These are phyloP conservation scores for Pyricularia sp. DNA, from an alignment of 2,329 filamentous ascomycete genomes.

Conservation along the genomic window DNA sequence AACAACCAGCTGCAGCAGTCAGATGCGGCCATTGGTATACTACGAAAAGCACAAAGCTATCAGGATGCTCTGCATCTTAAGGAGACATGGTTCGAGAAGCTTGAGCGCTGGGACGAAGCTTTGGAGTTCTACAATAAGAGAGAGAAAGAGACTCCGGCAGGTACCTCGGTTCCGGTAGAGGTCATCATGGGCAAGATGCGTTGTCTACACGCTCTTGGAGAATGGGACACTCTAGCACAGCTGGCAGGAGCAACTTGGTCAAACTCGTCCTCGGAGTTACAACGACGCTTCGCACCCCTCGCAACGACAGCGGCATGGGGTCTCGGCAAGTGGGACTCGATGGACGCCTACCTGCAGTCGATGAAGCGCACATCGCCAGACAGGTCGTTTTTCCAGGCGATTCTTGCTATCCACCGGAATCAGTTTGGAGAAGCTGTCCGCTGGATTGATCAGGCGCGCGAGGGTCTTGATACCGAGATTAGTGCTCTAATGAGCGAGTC, in stretches of 20 bases:
- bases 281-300: constrained; percentile 82
- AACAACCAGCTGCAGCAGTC: constrained; percentile 99
- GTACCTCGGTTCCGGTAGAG: constrained; percentile 63
- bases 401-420: constrained; percentile 88
- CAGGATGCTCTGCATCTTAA: constrained; percentile 87
- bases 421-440: constrained; percentile 85
- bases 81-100: constrained; percentile 98
- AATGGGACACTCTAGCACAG: constrained; percentile 89
- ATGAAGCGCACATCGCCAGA: constrained; percentile 94
- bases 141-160: constrained; percentile 56
- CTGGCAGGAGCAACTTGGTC: constrained; percentile 91
- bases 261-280: constrained; percentile 77
- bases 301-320: constrained; percentile 96
- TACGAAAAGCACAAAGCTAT: constrained; percentile 91
- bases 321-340: constrained; percentile 90
- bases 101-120: constrained; percentile 97
- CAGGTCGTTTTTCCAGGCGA: constrained; percentile 94
- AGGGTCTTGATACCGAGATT: constrained; percentile 90
- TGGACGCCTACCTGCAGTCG: constrained; percentile 93
- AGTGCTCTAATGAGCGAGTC: constrained; percentile 96
- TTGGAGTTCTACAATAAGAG: constrained; percentile 84
- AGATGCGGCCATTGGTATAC: constrained; percentile 94
- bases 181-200: constrained; percentile 99
- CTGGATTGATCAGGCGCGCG: constrained; percentile 85
- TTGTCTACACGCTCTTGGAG: constrained; percentile 89